Base-by-base conservation (phyloP, 495 filamentous ascomycete species). In the Aspergillus diversus region DNA sequence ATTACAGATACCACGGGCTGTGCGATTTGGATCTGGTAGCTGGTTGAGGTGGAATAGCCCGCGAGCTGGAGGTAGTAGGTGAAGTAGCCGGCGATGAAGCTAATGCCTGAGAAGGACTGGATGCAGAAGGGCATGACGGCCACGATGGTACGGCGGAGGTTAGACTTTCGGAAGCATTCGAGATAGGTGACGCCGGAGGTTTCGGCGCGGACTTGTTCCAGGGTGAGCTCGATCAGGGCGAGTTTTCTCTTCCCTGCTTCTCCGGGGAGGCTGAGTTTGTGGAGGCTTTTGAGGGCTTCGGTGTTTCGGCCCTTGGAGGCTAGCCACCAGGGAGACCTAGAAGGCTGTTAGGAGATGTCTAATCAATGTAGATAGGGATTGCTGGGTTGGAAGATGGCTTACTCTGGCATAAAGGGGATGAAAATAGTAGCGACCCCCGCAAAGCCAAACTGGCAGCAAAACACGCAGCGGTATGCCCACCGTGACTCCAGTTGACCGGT, bases 301-400 rank as follows among this genome's bases (percentile, higher is more conserved):
- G 12, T 11, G 21, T 52, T 31, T 1, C 21, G 15, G n/a, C 49
- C 49, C 15, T 52, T 17, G 2, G 21, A 21, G 12, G 49, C 49
- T 21, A 52, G 17, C 49, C 49, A 52, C 49, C 49, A 52, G 17
- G 49, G 49, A 12, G 49, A 52, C 5, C 49, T 52, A 31, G n/a
- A 21, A 4, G 8, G 5, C 1, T 12, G 15, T 32, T 51, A 9
- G 16, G n/a, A 51, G n/a, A n/a, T n/a, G n/a, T n/a, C n/a, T n/a
- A n/a, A n/a, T n/a, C n/a, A n/a, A n/a, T n/a, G n/a, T n/a, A 27
- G 21, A 27, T 27, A 2, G 21, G 2, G 21, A 27, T 27, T 27
- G 21, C 21, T 27, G 21, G 21, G 21, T 27, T 27, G 21, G 21
- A 2, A 27, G 21, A 27, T 2, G 21, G 21, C 17, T 17, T 31